A percentile compares a stretch with the other conserved stretches of the same genome.
Evolutionary conservation across 106 monocot species (phyloP).

Genomic region (Phalaenopsis equestris): DNA sequence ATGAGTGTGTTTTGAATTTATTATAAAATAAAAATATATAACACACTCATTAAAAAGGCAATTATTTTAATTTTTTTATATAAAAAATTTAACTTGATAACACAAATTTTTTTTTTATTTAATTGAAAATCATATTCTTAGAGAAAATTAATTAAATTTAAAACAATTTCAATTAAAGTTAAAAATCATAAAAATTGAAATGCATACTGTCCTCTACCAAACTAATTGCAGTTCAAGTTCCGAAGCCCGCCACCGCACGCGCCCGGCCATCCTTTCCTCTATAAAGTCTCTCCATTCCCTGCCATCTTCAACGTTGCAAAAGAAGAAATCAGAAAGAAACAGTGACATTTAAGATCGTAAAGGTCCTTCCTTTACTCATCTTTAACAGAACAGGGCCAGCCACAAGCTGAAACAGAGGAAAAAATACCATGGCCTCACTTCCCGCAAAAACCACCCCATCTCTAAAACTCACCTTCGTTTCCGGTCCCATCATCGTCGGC

Average conservation of each 20-base stretch:
- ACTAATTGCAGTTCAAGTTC: background rate
- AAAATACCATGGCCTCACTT: conserved; percentile 14
- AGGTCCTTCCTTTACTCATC: background rate
- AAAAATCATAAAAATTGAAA: too few relatives aligned
- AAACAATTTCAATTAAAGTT: too few relatives aligned
- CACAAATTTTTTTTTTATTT: too few relatives aligned
- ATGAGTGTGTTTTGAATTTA: too few relatives aligned
- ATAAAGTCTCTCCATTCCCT: background rate
- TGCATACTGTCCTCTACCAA: background rate
- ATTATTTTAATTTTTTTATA: too few relatives aligned
- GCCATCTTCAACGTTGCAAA: background rate
- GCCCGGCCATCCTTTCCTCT: background rate
- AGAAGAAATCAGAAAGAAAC: background rate
- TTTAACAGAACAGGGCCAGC: background rate
- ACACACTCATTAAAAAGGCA: too few relatives aligned
- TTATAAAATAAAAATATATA: too few relatives aligned
- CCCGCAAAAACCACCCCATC: background rate
- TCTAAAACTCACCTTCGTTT: conserved; percentile 20
- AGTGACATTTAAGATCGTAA: too few relatives aligned
- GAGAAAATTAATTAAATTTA: too few relatives aligned
- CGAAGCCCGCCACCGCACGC: background rate
- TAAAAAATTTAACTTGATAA: too few relatives aligned
- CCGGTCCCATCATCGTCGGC: conserved; percentile 76
- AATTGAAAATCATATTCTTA: too few relatives aligned
- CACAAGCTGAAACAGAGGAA: background rate